phyloP scores from a whole-genome alignment of 2,329 filamentous ascomycete species.

The Colletotrichum agaves region DNA sequence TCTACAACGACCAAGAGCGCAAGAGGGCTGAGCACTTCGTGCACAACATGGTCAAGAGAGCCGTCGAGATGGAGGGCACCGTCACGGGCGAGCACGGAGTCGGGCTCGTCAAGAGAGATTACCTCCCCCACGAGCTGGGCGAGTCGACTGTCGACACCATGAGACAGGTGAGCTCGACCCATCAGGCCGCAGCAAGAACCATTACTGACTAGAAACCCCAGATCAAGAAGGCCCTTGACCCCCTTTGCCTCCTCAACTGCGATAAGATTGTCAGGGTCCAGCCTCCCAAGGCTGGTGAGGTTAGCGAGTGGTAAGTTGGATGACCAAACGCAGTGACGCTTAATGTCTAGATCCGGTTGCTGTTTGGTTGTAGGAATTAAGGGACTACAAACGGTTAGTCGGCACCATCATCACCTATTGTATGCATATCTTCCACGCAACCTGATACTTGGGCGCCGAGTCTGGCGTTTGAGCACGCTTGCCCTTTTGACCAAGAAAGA shows the following conservation, averaged over 20 bases:
- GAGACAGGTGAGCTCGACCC: slow-evolving; percentile 70
- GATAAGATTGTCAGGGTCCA: slow-evolving; percentile 76
- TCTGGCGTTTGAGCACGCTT: not conserved
- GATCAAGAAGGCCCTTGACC: slow-evolving; percentile 86
- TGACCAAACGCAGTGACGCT: not conserved
- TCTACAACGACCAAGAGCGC: slow-evolving; percentile 74
- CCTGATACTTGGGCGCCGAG: slow-evolving; percentile 5
- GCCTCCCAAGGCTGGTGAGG: slow-evolving; percentile 60
- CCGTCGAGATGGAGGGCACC: slow-evolving; percentile 86
- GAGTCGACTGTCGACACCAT: slow-evolving; percentile 81
- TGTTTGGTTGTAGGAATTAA: slow-evolving; percentile 16
- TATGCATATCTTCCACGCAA: slow-evolving; percentile 12
- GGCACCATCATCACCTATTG: slow-evolving; percentile 1
- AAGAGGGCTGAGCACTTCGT: slow-evolving; percentile 76
- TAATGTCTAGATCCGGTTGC: not conserved
- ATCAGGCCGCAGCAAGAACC: not conserved
- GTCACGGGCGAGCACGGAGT: slow-evolving; percentile 89
- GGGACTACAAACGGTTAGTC: not conserved
- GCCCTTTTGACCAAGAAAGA: not conserved
- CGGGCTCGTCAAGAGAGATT: slow-evolving; percentile 86
- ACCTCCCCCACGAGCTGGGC: slow-evolving; percentile 81
- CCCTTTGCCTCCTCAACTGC: slow-evolving; percentile 74
- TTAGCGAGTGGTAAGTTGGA: slow-evolving; percentile 54
- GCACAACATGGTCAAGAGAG: slow-evolving; percentile 86
- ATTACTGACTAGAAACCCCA: slow-evolving; percentile 44